Evolutionary conservation across 192 early-diverging fungal genomes (phyloP).

Genomic region (Dissophora ornata): DNA sequence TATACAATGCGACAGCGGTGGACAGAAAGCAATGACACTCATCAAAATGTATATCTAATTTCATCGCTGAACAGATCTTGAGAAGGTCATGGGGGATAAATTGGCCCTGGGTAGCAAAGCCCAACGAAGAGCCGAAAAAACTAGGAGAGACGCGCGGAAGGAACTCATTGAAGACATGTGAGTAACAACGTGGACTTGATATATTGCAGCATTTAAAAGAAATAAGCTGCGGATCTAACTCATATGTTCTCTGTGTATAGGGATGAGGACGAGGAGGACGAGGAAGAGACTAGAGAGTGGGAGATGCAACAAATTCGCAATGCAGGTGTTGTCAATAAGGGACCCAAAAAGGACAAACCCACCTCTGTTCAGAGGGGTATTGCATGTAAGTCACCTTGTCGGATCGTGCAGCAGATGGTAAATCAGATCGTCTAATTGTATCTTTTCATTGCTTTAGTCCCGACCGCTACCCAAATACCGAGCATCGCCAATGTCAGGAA

Average conservation of each 20-base stretch:
- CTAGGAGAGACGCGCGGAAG: conserved; percentile 50
- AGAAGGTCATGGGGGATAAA: conserved; percentile 62
- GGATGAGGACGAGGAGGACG: conserved; percentile 59
- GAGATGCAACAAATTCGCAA: conserved; percentile 66
- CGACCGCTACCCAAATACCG: conserved; percentile 50
- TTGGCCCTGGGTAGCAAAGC: conserved; percentile 59
- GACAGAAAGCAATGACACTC: too few species aligned
- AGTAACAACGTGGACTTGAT: not conserved
- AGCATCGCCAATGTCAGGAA: conserved; percentile 52
- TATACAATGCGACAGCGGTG: too few species aligned
- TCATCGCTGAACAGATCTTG: conserved; percentile 65
- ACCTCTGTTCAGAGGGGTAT: conserved; percentile 19
- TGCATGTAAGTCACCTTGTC: conserved; percentile 25
- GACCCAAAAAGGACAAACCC: conserved; percentile 34
- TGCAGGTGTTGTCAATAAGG: conserved; percentile 54
- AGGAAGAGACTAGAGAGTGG: conserved; percentile 66
- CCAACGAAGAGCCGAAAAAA: conserved; percentile 54
- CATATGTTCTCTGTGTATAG: conserved; percentile 3
- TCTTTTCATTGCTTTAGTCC: conserved; percentile 49
- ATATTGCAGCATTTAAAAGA: too few species aligned
- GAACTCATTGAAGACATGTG: conserved; percentile 68
- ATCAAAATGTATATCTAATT: too few species aligned
- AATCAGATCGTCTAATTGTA: not conserved
- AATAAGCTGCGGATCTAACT: not conserved
- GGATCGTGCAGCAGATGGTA: not conserved